phyloP scores from a whole-genome alignment of 805 yeast species.

The Wickerhamiella sorbophila region DNA sequence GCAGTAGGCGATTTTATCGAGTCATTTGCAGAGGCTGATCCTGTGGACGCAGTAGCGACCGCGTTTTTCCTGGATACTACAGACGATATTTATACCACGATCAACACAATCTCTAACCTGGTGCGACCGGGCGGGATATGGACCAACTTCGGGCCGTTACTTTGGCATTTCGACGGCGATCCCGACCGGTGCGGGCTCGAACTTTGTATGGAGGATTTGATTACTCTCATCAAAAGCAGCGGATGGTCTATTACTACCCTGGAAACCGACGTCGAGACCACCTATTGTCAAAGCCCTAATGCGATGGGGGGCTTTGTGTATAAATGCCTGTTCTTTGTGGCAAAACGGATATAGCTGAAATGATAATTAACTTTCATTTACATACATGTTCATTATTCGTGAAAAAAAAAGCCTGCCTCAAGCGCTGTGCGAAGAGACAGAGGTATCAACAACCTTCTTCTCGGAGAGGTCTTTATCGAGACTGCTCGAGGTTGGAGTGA shows the following conservation, averaged over 20 bases:
- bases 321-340: conserved; percentile 58
- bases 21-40: conserved; percentile 28
- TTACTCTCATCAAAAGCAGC: conserved; percentile 30
- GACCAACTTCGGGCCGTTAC: conserved; percentile 65
- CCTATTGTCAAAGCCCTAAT: conserved; percentile 39
- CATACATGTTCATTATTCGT: neutral
- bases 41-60: conserved; percentile 27
- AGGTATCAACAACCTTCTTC: conserved; percentile 1
- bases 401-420: neutral
- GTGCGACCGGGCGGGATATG: conserved; percentile 41
- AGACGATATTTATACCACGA: conserved; percentile 61
- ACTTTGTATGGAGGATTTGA: conserved; percentile 40
- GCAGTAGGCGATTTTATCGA: conserved; percentile 61
- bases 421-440: conserved; percentile 1
- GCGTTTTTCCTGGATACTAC: conserved; percentile 87
- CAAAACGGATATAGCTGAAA: conserved; percentile 28
- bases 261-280: conserved; percentile 32
- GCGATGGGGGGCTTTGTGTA: conserved; percentile 43
- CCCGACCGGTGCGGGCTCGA: conserved; percentile 38
- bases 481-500: conserved; percentile 1
- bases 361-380: too few species aligned
- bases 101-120: conserved; percentile 43
- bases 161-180: conserved; percentile 58
- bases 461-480: conserved; percentile 2
- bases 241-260: conserved; percentile 39